Evolutionary conservation across 495 filamentous ascomycete species (phyloP).

Genomic region (Aspergillus egyptiacus): DNA sequence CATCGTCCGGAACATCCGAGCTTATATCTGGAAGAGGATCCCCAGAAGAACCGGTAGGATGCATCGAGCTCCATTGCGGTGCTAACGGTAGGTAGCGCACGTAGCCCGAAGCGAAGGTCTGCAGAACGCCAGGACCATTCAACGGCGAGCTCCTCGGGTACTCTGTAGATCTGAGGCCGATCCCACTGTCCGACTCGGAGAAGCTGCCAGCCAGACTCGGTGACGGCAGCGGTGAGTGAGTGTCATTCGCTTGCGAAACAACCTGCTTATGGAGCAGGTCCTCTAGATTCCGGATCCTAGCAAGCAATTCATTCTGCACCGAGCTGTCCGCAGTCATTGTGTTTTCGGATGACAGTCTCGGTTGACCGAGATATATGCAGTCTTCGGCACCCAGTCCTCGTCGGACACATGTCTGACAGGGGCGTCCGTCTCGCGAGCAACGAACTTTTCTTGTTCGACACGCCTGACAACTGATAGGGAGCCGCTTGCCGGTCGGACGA

Average conservation of each 20-base stretch:
- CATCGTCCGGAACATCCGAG: conserved; percentile 31
- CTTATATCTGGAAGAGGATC: conserved; percentile 27
- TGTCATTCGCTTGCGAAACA: conserved; percentile 15
- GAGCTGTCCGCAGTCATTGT: conserved; percentile 20
- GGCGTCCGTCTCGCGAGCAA: conserved; percentile 37
- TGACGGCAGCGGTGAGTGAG: conserved; percentile 28
- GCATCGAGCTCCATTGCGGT: conserved; percentile 32
- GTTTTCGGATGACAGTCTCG: conserved; percentile 33
- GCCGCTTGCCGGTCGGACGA: conserved; percentile 31
- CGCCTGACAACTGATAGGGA: conserved; percentile 40
- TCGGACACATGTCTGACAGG: conserved; percentile 38
- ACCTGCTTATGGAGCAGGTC: conserved; percentile 35
- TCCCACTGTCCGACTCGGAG: conserved; percentile 26
- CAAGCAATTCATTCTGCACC: conserved; percentile 33
- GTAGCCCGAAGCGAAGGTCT: conserved; percentile 35
- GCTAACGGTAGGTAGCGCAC: conserved; percentile 37
- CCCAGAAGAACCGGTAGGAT: conserved; percentile 23
- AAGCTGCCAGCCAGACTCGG: conserved; percentile 30
- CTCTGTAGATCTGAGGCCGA: conserved; percentile 19
- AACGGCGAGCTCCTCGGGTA: conserved; percentile 16
- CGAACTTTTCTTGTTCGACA: conserved; percentile 38
- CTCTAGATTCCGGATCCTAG: conserved; percentile 36
- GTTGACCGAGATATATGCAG: conserved; percentile 39
- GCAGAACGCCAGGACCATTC: conserved; percentile 27
- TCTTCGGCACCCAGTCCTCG: conserved; percentile 38